A percentile compares a stretch with the other conserved stretches of the same genome.
Conservation (phyloP, 2,329 filamentous ascomycete genomes). For the Akanthomyces lecanii region DNA sequence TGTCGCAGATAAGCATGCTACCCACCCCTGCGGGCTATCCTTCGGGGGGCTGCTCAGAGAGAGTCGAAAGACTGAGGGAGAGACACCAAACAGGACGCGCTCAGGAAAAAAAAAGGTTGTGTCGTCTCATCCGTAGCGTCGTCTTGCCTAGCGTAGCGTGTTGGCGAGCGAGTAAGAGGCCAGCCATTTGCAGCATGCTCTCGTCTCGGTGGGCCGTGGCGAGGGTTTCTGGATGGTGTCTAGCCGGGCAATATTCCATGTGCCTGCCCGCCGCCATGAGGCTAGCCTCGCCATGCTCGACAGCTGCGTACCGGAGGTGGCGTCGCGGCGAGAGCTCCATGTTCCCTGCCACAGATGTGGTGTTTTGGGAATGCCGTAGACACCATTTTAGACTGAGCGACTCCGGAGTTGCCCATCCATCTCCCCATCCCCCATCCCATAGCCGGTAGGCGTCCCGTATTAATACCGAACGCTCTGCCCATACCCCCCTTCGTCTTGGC, state of each 20-base stretch:
- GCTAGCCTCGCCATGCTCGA: not conserved
- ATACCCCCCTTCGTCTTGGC: conserved; percentile 14
- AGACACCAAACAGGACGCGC: not conserved
- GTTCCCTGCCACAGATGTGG: not conserved
- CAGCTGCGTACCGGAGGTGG: not conserved
- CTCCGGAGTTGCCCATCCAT: conserved; percentile 14
- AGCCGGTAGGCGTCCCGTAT: conserved; percentile 14
- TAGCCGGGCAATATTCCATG: not conserved
- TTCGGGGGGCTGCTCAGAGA: not conserved
- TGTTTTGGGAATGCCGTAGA: conserved; percentile 3
- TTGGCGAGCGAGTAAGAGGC: conserved; percentile 8
- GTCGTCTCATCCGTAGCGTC: conserved; percentile 5
- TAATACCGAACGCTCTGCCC: conserved; percentile 20
- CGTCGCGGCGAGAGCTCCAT: not conserved
- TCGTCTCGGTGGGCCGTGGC: conserved; percentile 1
- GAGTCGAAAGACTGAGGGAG: not conserved
- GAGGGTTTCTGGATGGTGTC: not conserved
- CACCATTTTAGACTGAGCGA: not conserved
- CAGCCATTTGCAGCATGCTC: conserved; percentile 5
- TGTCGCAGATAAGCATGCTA: conserved; percentile 17
- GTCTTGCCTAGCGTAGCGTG: conserved; percentile 4
- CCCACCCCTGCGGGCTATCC: conserved; percentile 2
- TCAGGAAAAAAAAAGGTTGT: not conserved
- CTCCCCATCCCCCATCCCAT: not conserved
- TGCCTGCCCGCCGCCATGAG: not conserved